Evolutionary conservation across 2,329 filamentous ascomycete genomes (phyloP).

Genomic region (Knufia fluminis): DNA sequence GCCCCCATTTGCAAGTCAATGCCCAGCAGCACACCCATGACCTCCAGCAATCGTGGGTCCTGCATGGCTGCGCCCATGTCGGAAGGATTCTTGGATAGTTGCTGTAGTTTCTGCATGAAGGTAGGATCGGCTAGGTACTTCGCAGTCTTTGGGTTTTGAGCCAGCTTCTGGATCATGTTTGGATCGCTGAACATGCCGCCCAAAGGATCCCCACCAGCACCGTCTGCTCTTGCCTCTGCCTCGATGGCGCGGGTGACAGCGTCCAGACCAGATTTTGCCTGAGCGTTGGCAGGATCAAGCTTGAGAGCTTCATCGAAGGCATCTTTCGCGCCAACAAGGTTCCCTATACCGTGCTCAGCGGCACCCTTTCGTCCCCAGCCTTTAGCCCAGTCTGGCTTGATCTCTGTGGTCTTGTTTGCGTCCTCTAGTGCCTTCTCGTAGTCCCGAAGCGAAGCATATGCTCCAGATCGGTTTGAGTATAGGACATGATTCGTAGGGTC

Average conservation of each 20-base stretch:
- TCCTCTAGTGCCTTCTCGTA: constrained; percentile 78
- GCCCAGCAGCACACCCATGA: constrained; percentile 86
- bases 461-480: constrained; percentile 90
- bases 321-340: constrained; percentile 74
- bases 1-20: constrained; percentile 74
- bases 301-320: constrained; percentile 94
- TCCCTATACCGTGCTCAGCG: constrained; percentile 77
- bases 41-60: constrained; percentile 86
- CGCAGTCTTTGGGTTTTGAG: constrained; percentile 87
- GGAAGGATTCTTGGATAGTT: constrained; percentile 70
- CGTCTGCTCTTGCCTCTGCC: constrained; percentile 57
- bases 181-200: constrained; percentile 93
- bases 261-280: constrained; percentile 79
- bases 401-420: constrained; percentile 82
- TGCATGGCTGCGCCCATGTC: constrained; percentile 68
- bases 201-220: constrained; percentile 62
- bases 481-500: constrained; percentile 90
- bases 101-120: constrained; percentile 86
- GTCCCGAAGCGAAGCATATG: constrained; percentile 79
- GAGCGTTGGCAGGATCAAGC: constrained; percentile 81
- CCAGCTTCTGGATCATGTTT: constrained; percentile 79
- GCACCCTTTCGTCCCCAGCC: constrained; percentile 91
- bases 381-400: constrained; percentile 98
- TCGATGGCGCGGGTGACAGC: constrained; percentile 84
- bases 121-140: constrained; percentile 66